phyloP scores from a whole-genome alignment of 2,329 filamentous ascomycete genomes.

The Akanthomyces muscarius region DNA sequence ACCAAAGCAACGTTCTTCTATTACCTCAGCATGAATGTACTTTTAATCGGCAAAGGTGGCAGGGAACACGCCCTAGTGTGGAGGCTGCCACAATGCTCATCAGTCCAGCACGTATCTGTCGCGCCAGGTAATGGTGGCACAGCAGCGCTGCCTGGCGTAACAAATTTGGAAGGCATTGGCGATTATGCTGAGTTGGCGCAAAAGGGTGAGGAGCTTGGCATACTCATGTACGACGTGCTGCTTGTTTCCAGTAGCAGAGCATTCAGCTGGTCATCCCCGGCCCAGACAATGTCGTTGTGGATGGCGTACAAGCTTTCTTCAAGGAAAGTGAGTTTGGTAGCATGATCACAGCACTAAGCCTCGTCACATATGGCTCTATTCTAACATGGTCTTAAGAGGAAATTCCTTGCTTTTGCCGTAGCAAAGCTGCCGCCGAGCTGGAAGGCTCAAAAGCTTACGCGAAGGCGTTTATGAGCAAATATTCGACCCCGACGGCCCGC shows the following conservation, averaged over 20 bases:
- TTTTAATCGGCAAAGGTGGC: constrained; percentile 70
- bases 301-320: constrained; percentile 70
- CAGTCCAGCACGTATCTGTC: constrained; percentile 55
- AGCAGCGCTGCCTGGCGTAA: constrained; percentile 47
- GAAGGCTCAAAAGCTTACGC: constrained; percentile 76
- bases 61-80: constrained; percentile 74
- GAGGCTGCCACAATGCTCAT: constrained; percentile 64
- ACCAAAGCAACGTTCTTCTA: neutral
- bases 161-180: constrained; percentile 51
- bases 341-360: neutral
- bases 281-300: constrained; percentile 69
- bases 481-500: constrained; percentile 68
- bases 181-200: constrained; percentile 60
- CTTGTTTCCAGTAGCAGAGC: too few relatives aligned
- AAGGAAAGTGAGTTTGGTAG: constrained; percentile 35
- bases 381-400: constrained; percentile 31
- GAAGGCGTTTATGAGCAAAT: constrained; percentile 73
- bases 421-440: constrained; percentile 64
- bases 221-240: too few relatives aligned
- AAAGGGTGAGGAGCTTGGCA: constrained; percentile 57
- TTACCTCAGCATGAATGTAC: constrained; percentile 36
- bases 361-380: neutral
- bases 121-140: constrained; percentile 67
- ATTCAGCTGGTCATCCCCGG: constrained; percentile 70
- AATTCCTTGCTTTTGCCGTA: constrained; percentile 66